Conservation (phyloP, 768 basidiomycete species). For the Hydnomerulius pinastri region DNA sequence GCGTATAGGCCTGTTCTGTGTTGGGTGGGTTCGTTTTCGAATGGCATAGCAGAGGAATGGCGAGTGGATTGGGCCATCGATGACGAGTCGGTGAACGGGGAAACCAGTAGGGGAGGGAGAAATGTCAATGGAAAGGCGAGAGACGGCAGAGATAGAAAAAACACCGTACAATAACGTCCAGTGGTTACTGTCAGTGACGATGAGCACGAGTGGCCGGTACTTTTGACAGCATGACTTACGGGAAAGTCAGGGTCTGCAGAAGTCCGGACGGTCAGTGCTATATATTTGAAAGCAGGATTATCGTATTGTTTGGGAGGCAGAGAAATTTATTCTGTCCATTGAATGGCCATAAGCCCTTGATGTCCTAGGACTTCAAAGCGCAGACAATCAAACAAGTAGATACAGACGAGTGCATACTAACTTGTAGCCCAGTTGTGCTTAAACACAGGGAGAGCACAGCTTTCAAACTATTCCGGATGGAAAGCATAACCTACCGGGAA, state of each 20-base stretch:
- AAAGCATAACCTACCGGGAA: slow-evolving; percentile 65
- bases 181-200: slow-evolving; percentile 60
- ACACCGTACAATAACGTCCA: slow-evolving; percentile 73
- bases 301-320: too few relatives aligned
- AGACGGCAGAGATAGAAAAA: slow-evolving; percentile 16
- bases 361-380: background rate
- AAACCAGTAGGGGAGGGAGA: background rate
- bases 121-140: background rate
- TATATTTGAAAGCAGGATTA: background rate
- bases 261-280: slow-evolving; percentile 4
- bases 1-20: slow-evolving; percentile 82
- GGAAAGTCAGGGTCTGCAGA: slow-evolving; percentile 78
- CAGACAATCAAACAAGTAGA: background rate
- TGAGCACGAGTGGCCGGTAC: background rate
- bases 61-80: background rate
- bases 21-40: background rate
- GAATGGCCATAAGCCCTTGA: too few relatives aligned
- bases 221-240: slow-evolving; percentile 48
- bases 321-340: too few relatives aligned
- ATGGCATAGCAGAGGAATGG: background rate
- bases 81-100: background rate
- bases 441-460: too few relatives aligned
- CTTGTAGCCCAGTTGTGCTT: background rate
- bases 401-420: background rate
- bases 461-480: background rate